Evolutionary conservation across 176 grass and related monocot species (phyloP), one percentile per base, ranked within the genome.

Genomic region (Carex kokanica): DNA sequence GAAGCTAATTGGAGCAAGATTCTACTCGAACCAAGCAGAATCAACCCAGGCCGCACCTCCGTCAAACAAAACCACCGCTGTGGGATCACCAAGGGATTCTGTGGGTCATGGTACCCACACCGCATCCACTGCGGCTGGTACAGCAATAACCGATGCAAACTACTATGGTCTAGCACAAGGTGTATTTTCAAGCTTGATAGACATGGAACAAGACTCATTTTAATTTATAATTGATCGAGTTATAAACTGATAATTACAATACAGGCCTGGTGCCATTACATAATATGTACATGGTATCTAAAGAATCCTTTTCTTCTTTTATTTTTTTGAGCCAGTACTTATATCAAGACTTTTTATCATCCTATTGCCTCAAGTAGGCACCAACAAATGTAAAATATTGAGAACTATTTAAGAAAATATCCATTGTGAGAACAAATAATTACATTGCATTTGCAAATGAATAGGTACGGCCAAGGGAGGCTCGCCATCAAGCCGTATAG

Each of bases 1-100:
- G 92, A 94, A 95, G 87, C 88, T 98, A 34, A 94, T 98, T 32
- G 95, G 95, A 62, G 95, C 92, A 23, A 92, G 95, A 80, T 93
- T 91, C 86, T 98, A 98, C 79, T 57, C 80, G 78, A 86, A 36
- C 41, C 88, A 43, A 80, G 82, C 84, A 7, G 92, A 82, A 63
- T 88, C 85, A 41, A 56, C 27, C 31, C 58, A 81, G 55, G 38
- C 58, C 11, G 15, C 83, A 56, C 21, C 59, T 24, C 36, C 86
- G 23, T 86, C 85, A 56, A 94, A 90, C 55, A 12, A 27, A 29
- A 18, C 51, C 5, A 81, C 58, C 1, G 23, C 67, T 13, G n/a
- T 74, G 56, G 92, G 85, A 51, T 91, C 95, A 58, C 79, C 92
- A 80, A 75, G 90, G 24, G 95, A 98, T 86, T 83, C 89, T 0